Evolutionary conservation across 768 basidiomycete genomes (phyloP), one percentile per base, ranked within the genome.

Genomic region (Collybia sordida): DNA sequence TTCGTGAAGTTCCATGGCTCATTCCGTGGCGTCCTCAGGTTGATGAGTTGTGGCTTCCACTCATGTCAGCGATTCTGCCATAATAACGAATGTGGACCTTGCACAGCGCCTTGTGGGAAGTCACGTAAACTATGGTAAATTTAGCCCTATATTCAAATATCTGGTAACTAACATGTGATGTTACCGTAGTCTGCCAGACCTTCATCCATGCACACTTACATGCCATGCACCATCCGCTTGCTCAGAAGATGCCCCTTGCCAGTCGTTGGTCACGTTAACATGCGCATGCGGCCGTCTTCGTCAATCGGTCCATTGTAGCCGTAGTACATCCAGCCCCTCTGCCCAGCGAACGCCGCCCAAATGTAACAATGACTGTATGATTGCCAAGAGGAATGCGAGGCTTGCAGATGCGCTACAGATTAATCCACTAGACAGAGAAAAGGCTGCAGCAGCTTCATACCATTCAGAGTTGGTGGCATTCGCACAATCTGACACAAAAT

Each of bases 331-430:
- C 1, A 75, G 77, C 45, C 71, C 82, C 3, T 61, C 67, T 0
- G 70, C 74, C 35, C 57, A 65, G 25, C 66, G 60, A 25, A 23
- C 56, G 59, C 71, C 52, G 55, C 71, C 56, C 7, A 88, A 88
- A 55, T 99, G 97, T 61, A 82, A 83, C 14, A 85, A 80, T 39
- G 92, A 96, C 38, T 99, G 97, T 58, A 75, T 72, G 31, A 74
- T 93, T 43, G 89, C 86, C 38, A 90, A 95, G 63, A 81, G 97
- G 9, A 98, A 97, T 58, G 90, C 86, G 0, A 73, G 83, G 28
- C 69, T 99, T 6, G 97, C 97, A 0, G 93, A 94, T 34, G 97
- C 97, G 1, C 69, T 99, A 4, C 94, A 95, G 0, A 96, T 98
- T 59, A 85, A 71, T 34, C 66, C 78, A 14, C 77, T 83, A 38